Percentiles rank a stretch among this genome's conserved stretches.
phyloP scores from a whole-genome alignment of 116 monocot genomes.

The Dioscorea cayenensis region DNA sequence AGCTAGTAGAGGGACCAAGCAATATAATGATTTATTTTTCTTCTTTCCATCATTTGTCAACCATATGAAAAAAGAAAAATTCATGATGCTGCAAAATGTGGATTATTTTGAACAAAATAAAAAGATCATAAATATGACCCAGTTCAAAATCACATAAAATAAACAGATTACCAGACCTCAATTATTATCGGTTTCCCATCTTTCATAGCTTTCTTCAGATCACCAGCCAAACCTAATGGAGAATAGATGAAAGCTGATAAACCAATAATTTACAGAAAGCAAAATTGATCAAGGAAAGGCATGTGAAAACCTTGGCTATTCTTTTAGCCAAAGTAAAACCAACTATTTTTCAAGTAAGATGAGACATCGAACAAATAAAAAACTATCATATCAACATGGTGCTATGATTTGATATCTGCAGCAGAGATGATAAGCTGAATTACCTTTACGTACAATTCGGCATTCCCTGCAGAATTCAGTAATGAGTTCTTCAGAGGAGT shows the following conservation, averaged over 20 bases:
- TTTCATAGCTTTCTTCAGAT: conserved; percentile 99
- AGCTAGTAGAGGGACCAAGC: too few relatives aligned
- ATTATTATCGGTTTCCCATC: conserved; percentile 99
- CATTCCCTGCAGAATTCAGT: conserved; percentile 99
- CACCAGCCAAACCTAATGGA: conserved; percentile 87
- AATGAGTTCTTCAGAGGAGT: conserved; percentile 92
- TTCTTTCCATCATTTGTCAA: too few relatives aligned
- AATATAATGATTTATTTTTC: too few relatives aligned
- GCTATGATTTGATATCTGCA: not conserved
- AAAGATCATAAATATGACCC: not conserved
- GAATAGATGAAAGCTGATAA: not conserved
- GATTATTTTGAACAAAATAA: conserved; percentile 1
- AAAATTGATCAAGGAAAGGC: not conserved
- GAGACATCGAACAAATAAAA: not conserved
- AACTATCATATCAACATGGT: not conserved
- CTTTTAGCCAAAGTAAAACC: too few relatives aligned
- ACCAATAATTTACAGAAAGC: not conserved
- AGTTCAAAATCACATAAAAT: not conserved
- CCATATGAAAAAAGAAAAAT: too few relatives aligned
- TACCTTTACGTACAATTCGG: conserved; percentile 97
- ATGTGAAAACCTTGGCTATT: not conserved
- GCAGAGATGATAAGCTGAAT: not conserved
- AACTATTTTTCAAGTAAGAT: too few relatives aligned
- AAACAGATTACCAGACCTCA: conserved; percentile 43
- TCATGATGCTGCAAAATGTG: too few relatives aligned